Conservation (phyloP, 2,329 filamentous ascomycete genomes). For the Colletotrichum scovillei region DNA sequence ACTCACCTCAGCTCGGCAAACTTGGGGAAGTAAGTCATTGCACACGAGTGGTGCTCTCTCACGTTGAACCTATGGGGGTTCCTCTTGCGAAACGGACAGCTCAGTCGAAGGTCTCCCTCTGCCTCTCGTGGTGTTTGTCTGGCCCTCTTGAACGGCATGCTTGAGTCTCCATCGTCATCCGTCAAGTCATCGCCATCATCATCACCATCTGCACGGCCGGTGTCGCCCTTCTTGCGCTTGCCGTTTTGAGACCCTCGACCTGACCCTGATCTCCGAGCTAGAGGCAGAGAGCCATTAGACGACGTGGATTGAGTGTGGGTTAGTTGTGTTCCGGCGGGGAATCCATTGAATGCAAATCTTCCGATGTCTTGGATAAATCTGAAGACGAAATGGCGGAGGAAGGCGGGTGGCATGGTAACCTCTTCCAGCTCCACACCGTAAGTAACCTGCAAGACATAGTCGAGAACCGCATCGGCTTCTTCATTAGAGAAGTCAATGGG, state of each 20-base stretch:
- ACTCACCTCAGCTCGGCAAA: conserved; percentile 53
- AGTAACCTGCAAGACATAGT: conserved; percentile 49
- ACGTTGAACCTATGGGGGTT: conserved; percentile 59
- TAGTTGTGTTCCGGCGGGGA: conserved; percentile 40
- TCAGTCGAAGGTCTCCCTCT: conserved; percentile 52
- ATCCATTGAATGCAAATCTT: conserved; percentile 42
- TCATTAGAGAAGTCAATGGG: conserved; percentile 46
- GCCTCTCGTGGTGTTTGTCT: conserved; percentile 45
- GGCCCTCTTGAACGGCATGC: conserved; percentile 43
- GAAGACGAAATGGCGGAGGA: conserved; percentile 45
- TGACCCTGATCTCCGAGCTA: conserved; percentile 15
- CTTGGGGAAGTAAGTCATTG: conserved; percentile 55
- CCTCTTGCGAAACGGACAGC: conserved; percentile 57
- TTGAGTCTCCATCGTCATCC: conserved; percentile 45
- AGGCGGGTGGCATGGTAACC: conserved; percentile 40
- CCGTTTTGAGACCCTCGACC: conserved; percentile 36
- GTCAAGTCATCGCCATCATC: conserved; percentile 49
- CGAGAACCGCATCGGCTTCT: conserved; percentile 48
- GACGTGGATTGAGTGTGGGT: conserved; percentile 46
- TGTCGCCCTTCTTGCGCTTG: conserved; percentile 49
- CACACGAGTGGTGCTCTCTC: conserved; percentile 56
- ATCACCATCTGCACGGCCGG: conserved; percentile 38
- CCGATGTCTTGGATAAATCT: conserved; percentile 48
- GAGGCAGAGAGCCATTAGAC: conserved; percentile 38
- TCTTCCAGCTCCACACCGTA: conserved; percentile 52